Conservation (phyloP, 257 asterid genomes). For the Scutellaria baicalensis region DNA sequence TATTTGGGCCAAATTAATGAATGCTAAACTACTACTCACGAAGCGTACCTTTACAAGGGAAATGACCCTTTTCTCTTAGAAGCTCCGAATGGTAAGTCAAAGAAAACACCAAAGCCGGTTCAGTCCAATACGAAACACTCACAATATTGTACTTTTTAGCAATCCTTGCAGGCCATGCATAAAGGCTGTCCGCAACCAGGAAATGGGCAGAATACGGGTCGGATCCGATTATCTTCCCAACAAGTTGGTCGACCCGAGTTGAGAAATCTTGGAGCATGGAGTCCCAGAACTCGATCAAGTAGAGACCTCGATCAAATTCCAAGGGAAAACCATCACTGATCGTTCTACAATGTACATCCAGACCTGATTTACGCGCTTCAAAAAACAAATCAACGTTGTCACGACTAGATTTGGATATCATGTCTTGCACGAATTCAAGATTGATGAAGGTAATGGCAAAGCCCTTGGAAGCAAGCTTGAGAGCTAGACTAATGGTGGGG, state of each 20-base stretch:
- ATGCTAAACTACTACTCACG: too few species aligned
- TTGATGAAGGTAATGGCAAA: slow-evolving; percentile 21
- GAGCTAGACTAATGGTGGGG: slow-evolving; percentile 33
- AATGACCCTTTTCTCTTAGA: slow-evolving; percentile 32
- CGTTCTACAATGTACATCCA: slow-evolving; percentile 43
- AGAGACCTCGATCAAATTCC: not conserved
- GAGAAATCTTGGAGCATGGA: not conserved
- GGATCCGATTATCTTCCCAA: not conserved
- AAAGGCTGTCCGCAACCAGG: slow-evolving; percentile 2
- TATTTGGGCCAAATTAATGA: too few species aligned
- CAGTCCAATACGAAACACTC: slow-evolving; percentile 38
- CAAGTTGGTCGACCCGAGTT: not conserved
- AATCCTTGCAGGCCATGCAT: not conserved
- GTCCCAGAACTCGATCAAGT: not conserved
- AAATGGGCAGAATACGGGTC: not conserved
- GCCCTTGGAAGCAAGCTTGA: slow-evolving; percentile 44
- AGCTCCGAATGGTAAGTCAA: slow-evolving; percentile 30
- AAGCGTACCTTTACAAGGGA: slow-evolving; percentile 24
- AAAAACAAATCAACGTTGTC: slow-evolving; percentile 13
- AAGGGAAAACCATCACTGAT: slow-evolving; percentile 40
- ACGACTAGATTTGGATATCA: slow-evolving; percentile 1
- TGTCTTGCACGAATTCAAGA: slow-evolving; percentile 8
- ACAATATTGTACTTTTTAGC: slow-evolving; percentile 32
- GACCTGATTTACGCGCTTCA: slow-evolving; percentile 28
- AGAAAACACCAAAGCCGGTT: slow-evolving; percentile 38